Evolutionary conservation across 1,284 basidiomycete genomes (phyloP).

Genomic region (Cutaneotrichosporon mucoides): DNA sequence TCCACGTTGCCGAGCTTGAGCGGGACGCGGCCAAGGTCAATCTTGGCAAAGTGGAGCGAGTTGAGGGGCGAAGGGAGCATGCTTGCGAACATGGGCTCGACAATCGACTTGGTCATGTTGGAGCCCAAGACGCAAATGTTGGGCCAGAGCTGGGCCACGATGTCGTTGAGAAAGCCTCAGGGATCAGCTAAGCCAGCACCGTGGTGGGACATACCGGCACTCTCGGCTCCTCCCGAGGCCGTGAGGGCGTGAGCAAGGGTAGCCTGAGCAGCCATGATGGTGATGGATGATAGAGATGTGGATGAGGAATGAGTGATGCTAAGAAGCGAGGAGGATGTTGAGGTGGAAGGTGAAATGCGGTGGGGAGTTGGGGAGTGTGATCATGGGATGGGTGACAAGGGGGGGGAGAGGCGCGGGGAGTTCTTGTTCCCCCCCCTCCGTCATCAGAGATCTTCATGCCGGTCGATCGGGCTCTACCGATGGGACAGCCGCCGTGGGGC

Average conservation of each 20-base stretch:
- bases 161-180: conserved; percentile 17
- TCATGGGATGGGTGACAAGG: too few species aligned
- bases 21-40: conserved; percentile 11
- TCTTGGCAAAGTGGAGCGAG: conserved; percentile 17
- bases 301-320: too few species aligned
- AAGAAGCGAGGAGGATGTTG: too few species aligned
- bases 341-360: too few species aligned
- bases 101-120: conserved; percentile 16
- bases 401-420: too few species aligned
- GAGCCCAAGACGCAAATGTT: conserved; percentile 13
- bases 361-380: too few species aligned
- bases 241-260: conserved; percentile 3
- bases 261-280: background rate
- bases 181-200: background rate
- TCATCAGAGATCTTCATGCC: too few species aligned
- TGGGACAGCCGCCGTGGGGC: too few species aligned
- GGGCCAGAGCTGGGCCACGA: conserved; percentile 17
- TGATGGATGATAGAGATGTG: background rate
- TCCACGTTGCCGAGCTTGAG: conserved; percentile 15
- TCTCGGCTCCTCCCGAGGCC: conserved; percentile 15
- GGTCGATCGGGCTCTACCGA: too few species aligned
- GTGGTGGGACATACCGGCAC: conserved; percentile 3
- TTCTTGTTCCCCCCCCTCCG: too few species aligned
- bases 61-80: conserved; percentile 14
- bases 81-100: conserved; percentile 17